Conservation (phyloP, 257 asterid species). For the Nicotiana tabacum region DNA sequence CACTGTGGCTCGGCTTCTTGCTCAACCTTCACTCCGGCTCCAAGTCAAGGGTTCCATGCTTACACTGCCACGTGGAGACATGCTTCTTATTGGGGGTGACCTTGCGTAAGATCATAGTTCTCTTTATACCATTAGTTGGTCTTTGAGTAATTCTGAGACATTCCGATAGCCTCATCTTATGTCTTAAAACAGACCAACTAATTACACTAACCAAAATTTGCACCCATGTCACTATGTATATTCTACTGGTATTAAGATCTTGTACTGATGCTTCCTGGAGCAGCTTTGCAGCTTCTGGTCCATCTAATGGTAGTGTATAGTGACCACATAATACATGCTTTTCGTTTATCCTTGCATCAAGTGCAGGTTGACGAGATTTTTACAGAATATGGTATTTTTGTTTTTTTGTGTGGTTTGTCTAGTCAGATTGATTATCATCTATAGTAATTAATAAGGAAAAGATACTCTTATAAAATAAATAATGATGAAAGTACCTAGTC, state of each 20-base stretch:
- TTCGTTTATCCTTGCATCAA: neutral
- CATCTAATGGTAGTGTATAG: neutral
- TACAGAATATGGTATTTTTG: neutral
- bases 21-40: constrained; percentile 74
- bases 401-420: neutral
- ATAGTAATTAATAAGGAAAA: neutral
- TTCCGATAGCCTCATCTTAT: neutral
- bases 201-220: neutral
- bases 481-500: neutral
- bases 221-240: neutral
- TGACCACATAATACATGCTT: neutral
- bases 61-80: constrained; percentile 72
- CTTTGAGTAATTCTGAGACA: neutral
- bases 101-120: constrained; percentile 76
- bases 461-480: neutral
- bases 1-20: constrained; percentile 86
- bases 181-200: neutral
- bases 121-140: neutral
- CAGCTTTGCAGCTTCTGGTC: neutral
- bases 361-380: neutral
- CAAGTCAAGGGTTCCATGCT: constrained; percentile 42
- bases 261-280: neutral
- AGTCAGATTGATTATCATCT: neutral
- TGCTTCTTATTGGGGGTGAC: constrained; percentile 98
- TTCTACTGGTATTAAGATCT: neutral